Percentiles rank a stretch among this genome's conserved stretches.
These are phyloP conservation scores for Rhodotorula sp. DNA, from an alignment of 1,284 basidiomycete genomes.

Conservation along the genomic window DNA sequence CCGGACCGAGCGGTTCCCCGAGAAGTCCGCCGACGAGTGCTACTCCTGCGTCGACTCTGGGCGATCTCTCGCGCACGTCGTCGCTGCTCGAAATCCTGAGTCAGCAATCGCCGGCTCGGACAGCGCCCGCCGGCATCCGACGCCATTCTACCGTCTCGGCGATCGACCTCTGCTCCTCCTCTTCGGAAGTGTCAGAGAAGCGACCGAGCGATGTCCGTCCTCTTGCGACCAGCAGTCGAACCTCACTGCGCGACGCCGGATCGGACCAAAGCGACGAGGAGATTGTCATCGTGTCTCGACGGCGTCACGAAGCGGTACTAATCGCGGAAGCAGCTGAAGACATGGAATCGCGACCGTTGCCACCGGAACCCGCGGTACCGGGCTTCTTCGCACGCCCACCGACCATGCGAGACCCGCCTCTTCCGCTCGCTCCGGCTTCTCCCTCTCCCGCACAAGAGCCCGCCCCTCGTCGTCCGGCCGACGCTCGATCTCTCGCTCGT, in stretches of 20 bases:
- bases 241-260: too few species aligned
- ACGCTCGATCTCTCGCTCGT: neutral
- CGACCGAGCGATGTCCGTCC: too few species aligned
- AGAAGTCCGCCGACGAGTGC: neutral
- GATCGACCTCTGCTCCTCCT: neutral
- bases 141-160: neutral
- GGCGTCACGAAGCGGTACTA: neutral
- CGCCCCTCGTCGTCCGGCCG: neutral
- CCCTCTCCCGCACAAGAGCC: neutral
- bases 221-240: too few species aligned
- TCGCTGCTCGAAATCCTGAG: neutral
- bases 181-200: neutral
- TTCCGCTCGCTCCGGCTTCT: neutral
- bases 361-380: neutral
- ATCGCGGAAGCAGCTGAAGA: neutral
- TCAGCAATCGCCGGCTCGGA: neutral
- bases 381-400: constrained; percentile 1
- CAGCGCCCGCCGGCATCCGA: neutral
- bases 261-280: neutral
- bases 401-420: neutral
- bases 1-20: neutral
- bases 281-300: neutral
- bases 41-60: too few species aligned
- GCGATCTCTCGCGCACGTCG: constrained; percentile 1
- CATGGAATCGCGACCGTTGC: too few species aligned